Base-by-base conservation (phyloP, 345 rosid genomes). In the Salix suchowensis region DNA sequence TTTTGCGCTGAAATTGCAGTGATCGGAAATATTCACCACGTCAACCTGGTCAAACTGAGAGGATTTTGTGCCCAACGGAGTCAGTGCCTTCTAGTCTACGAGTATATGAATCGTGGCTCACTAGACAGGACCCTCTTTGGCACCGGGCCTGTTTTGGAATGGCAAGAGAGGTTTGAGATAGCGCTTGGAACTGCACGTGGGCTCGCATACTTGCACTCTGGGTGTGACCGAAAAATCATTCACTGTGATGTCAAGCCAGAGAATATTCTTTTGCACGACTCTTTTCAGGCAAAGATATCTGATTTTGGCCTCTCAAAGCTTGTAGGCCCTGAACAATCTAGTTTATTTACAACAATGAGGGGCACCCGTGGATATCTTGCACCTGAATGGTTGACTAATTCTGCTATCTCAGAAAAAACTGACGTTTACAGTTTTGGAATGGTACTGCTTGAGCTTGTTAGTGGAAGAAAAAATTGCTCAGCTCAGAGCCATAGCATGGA, bases 281-380 rank as follows among this genome's bases (percentile, higher is more conserved):
- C 42, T 12, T 79, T 70, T 16, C 82, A 64, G 67, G 78, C 71
- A 23, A 79, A 79, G 75, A 46, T 79, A 28, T 79, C 82, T 39
- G 82, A 79, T 75, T 79, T 79, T 50, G 82, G 82, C 32, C 82
- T 79, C 14, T 74, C 82, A 46, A 79, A 79, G 82, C 82, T 79
- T 70, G 72, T 79, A 11, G 52, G 60, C 26, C 74, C 78, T 7
- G 82, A 79, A 19, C 76, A 79, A 66, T 74, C 82, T 26, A 70
- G 82, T 36, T 65, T 74, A 70, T 74, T 74, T 71, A 79, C 82
- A 21, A 74, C 82, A 74, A 70, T 79, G 78, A 69, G 82, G 21
- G 82, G 82, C 18, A 79, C 82, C n/a, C 78, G 78, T 7, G 82
- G 82, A 4, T 79, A 79, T 71, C 78, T 79, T 7, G 82, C 82